These are phyloP conservation scores for Aspergillus fumigatiaffinis DNA, from an alignment of 2,329 filamentous ascomycete species.

Conservation along the genomic window DNA sequence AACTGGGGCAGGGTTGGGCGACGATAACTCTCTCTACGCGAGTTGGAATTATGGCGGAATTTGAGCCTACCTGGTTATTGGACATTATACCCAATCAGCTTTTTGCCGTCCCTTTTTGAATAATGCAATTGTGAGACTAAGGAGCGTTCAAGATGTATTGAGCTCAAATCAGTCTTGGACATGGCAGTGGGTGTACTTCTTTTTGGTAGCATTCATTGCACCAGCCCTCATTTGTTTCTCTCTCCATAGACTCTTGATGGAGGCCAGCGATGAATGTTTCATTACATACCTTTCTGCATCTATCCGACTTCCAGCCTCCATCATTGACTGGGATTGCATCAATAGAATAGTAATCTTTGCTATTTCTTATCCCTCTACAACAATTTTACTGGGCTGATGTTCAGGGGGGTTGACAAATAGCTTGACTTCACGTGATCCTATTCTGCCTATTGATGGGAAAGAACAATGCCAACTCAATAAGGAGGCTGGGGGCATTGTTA, in stretches of 20 bases:
- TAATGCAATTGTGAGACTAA: background rate
- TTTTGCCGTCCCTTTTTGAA: background rate
- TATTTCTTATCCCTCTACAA: background rate
- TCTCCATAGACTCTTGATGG: background rate
- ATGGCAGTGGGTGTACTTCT: background rate
- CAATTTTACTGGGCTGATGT: background rate
- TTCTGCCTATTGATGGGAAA: constrained; percentile 16
- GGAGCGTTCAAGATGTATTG: background rate
- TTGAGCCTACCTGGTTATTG: constrained; percentile 14
- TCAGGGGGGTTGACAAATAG: background rate
- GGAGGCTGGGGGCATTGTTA: constrained; percentile 9
- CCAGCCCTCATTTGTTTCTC: background rate
- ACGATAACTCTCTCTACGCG: constrained; percentile 10
- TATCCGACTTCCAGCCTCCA: background rate
- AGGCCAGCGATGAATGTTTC: background rate
- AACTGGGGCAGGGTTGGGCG: constrained; percentile 1
- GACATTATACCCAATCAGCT: constrained; percentile 9
- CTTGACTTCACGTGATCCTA: constrained; percentile 12
- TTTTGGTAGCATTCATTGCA: background rate
- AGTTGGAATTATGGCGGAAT: constrained; percentile 16
- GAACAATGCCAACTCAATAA: constrained; percentile 18
- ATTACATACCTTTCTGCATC: background rate
- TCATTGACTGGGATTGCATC: background rate
- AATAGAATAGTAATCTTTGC: background rate
- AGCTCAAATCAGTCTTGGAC: background rate